Conservation (phyloP, 192 early-diverging fungal genomes). For the Backusella circina region DNA sequence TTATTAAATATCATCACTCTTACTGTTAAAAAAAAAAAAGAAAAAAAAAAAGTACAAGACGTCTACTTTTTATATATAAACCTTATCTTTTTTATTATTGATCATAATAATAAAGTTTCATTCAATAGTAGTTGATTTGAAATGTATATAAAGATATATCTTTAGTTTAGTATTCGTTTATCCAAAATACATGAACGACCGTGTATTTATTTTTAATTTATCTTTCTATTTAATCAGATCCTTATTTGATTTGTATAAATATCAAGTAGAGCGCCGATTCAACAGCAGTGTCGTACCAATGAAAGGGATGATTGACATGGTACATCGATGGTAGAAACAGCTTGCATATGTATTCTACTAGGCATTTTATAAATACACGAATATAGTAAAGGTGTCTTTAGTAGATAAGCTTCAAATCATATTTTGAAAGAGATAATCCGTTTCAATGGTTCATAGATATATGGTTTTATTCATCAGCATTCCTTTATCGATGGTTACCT, state of each 20-base stretch:
- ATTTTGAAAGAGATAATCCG: no score
- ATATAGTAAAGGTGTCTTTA: no score
- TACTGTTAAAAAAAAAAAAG: not conserved
- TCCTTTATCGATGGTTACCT: no score
- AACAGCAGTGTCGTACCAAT: not conserved
- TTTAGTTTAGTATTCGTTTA: not conserved
- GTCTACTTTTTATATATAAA: not conserved
- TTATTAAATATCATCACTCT: not conserved
- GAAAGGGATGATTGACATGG: not conserved
- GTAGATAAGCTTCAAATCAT: no score
- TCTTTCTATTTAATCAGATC: no score
- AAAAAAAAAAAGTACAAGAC: not conserved
- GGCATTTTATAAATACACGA: no score
- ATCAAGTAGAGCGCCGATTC: not conserved
- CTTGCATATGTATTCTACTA: no score
- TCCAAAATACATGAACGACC: not conserved
- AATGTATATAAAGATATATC: not conserved
- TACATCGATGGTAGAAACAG: not conserved
- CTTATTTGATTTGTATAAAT: no score
- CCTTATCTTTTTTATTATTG: not conserved
- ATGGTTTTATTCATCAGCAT: no score
- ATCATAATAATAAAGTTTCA: not conserved
- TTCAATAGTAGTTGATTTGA: not conserved
- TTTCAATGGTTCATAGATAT: no score
- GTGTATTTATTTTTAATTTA: no score